These are phyloP conservation scores for Debaryomyces sp. DNA, from an alignment of 1,139 yeast genomes.

Conservation along the genomic window DNA sequence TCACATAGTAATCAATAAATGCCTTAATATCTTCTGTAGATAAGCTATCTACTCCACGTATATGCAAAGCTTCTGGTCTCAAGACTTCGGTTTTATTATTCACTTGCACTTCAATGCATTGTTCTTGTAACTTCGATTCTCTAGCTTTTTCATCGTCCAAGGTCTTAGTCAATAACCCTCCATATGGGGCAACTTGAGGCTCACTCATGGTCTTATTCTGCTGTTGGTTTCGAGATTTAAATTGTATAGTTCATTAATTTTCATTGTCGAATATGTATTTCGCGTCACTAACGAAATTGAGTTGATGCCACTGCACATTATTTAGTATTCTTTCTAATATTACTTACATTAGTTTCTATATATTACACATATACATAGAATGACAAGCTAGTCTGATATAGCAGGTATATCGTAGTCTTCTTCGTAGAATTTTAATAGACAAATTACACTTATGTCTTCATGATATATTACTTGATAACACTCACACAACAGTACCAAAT, in stretches of 20 bases:
- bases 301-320: background rate
- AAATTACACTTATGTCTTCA: background rate
- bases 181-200: conserved; percentile 46
- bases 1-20: conserved; percentile 54
- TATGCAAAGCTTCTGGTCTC: conserved; percentile 53
- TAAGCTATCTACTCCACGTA: conserved; percentile 69
- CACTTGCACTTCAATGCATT: conserved; percentile 36
- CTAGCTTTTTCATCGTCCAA: conserved; percentile 41
- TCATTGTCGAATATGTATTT: conserved; percentile 1
- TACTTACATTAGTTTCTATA: background rate
- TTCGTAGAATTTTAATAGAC: background rate
- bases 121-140: conserved; percentile 33
- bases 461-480: background rate
- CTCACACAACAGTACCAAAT: background rate
- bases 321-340: background rate
- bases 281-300: background rate
- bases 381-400: background rate
- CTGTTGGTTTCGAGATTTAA: background rate
- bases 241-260: background rate
- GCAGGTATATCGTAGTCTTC: background rate
- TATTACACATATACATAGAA: background rate
- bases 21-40: conserved; percentile 65
- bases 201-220: conserved; percentile 24
- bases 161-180: conserved; percentile 45
- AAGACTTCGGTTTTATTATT: conserved; percentile 33